Evolutionary conservation across 2,329 filamentous ascomycete species (phyloP).

Genomic region (Apiospora arundinis): DNA sequence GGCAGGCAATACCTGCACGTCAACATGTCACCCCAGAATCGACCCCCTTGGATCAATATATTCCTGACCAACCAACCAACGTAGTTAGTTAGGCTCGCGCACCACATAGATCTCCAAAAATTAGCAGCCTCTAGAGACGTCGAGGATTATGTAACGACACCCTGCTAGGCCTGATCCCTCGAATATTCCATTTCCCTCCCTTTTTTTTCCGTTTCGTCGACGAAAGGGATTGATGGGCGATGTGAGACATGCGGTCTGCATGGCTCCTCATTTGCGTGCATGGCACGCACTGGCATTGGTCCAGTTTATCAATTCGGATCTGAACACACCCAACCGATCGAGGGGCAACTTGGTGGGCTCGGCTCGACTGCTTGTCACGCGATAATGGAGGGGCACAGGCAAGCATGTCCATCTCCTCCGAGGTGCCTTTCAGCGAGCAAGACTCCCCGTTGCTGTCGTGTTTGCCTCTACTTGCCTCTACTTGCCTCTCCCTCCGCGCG

Average conservation of each 20-base stretch:
- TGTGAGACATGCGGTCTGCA: neutral
- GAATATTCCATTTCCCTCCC: neutral
- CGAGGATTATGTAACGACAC: conserved; percentile 3
- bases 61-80: neutral
- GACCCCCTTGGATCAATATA: neutral
- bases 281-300: neutral
- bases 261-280: neutral
- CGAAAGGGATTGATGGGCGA: neutral
- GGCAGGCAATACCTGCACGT: neutral
- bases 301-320: neutral
- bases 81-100: neutral
- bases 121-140: neutral
- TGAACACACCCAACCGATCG: neutral
- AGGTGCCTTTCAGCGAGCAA: neutral
- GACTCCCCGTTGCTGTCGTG: neutral
- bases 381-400: neutral
- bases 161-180: neutral
- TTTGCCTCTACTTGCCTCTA: neutral
- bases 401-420: neutral
- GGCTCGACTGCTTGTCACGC: conserved; percentile 2
- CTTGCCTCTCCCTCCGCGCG: neutral
- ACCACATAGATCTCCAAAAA: neutral
- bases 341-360: conserved; percentile 8
- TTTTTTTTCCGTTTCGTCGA: neutral
- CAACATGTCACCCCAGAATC: conserved; percentile 10